Base-by-base conservation (phyloP, 2,329 filamentous ascomycete species). In the Aspergillus viridinutans region DNA sequence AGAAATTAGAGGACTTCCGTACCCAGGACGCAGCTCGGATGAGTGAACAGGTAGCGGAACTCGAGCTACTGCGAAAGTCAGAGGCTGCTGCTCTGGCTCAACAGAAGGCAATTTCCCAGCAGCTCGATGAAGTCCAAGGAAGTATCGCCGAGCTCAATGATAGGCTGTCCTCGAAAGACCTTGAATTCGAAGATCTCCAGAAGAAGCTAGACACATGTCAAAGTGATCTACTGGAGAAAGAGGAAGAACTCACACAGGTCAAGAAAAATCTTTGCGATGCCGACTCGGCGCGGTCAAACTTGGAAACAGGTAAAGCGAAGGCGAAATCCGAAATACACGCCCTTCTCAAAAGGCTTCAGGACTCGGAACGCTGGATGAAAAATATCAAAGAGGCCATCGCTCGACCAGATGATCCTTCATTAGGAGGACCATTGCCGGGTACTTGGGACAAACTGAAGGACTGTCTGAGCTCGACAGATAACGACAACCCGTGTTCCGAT, bases 191-290 rank as follows among this genome's bases (percentile, higher is more conserved):
- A 62, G n/a, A 59, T 9, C 29, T 60, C 12, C 52, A 65, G 49
- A 52, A 49, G 7, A 65, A 59, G 29, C 49, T 64, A 5, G 55
- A 61, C 20, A 38, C 42, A 6, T 50, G 67, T 14, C 58, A 64
- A 32, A 23, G 47, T 1, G 55, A 65, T 23, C 28, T 64, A 2
- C 49, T 57, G 12, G 45, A 60, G 25, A 73, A 72, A 23, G 68
- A 69, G 8, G 67, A 76, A 57, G 69, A 72, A n/a, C 63, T 68
- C 32, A 6, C 40, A 21, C 58, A 47, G 0, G 29, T 61, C 2
- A 50, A 58, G 21, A 55, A 56, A 10, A 56, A 58, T 5, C 54
- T 70, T 2, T 49, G 45, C 5, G 43, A 47, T 10, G 56, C 58
- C 12, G 58, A 62, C 25, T 60, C 55, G 12, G 58, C 61, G 21